phyloP scores from a whole-genome alignment of 1,284 basidiomycete species.

The Naganishia sp. region DNA sequence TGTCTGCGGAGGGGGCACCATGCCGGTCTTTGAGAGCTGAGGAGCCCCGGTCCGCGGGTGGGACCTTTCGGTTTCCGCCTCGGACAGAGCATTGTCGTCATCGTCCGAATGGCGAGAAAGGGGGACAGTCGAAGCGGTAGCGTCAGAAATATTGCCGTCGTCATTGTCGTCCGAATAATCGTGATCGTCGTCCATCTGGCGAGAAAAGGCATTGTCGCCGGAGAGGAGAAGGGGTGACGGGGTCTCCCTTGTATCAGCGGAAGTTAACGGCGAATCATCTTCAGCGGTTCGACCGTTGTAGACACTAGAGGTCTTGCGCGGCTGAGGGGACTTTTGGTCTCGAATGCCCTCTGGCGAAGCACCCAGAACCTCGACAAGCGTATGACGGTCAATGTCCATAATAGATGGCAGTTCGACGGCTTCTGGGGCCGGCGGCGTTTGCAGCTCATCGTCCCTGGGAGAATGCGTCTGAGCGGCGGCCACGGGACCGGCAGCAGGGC shows the following conservation, averaged over 20 bases:
- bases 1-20: background rate
- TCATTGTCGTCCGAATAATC: conserved; percentile 18
- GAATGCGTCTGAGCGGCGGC: background rate
- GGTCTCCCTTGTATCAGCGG: conserved; percentile 14
- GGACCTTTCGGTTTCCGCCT: conserved; percentile 2
- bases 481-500: background rate
- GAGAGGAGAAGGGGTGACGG: conserved; percentile 23
- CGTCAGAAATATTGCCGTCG: conserved; percentile 36
- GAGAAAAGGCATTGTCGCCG: conserved; percentile 9
- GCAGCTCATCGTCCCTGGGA: background rate
- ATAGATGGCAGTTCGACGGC: background rate
- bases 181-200: background rate
- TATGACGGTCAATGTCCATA: background rate
- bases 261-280: conserved; percentile 29
- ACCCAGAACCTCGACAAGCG: background rate
- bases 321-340: background rate
- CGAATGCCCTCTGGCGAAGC: background rate
- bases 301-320: background rate
- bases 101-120: conserved; percentile 36
- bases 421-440: background rate
- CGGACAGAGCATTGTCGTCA: conserved; percentile 29
- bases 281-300: conserved; percentile 6
- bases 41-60: background rate
- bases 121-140: conserved; percentile 36
- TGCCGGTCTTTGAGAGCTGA: background rate